Base-by-base conservation (phyloP, 2,329 filamentous ascomycete genomes). In the Corynespora cassiicola region DNA sequence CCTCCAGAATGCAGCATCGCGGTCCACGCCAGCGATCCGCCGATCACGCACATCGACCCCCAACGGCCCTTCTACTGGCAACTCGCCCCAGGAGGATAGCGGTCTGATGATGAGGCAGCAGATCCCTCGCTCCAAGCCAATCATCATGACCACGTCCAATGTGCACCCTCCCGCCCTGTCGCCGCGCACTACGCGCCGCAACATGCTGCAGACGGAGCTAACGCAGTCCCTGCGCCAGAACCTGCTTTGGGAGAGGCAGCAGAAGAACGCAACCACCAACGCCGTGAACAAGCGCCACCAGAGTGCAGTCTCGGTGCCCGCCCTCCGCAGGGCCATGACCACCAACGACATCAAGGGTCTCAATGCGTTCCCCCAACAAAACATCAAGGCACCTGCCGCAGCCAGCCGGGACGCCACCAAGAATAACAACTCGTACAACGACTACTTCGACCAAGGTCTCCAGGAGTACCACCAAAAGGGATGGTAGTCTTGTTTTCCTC, bases 171-270 rank as follows among this genome's bases (percentile, higher is more conserved):
- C 85, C 18, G 88, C 90, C 2, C 79, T 96, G 50, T 97, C 94
- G 5, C 94, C 94, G 4, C 84, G 90, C 41, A 96, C 92, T 0
- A 96, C 91, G 0, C 83, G 94, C 34, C 83, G 91, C 45, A 95
- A 96, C 70, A 99, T 99, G 94, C 80, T 99, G 39, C 87, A 89
- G 7, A 95, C 89, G 0, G 94, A 99, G 73, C 76, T 99, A 37
- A 96, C 92, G 2, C 90, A 96, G 66, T 95, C 90, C 15, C 83
- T 99, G 3, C 84, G 94, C 15, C 88, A 90, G 55, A 88, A 96
- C 58, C 84, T 99, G 11, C 80, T 97, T 11, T 95, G 90, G 88
- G 94, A 99, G 68, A 86, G 94, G 35, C 90, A 95, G 63, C 92
- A 97, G 64, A 95, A 94, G 79, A 90, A 89, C 42, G 87, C 88